Evolutionary conservation across 2,329 filamentous ascomycete genomes (phyloP), one percentile per base, ranked within the genome.

Genomic region (Penicillium sp.): DNA sequence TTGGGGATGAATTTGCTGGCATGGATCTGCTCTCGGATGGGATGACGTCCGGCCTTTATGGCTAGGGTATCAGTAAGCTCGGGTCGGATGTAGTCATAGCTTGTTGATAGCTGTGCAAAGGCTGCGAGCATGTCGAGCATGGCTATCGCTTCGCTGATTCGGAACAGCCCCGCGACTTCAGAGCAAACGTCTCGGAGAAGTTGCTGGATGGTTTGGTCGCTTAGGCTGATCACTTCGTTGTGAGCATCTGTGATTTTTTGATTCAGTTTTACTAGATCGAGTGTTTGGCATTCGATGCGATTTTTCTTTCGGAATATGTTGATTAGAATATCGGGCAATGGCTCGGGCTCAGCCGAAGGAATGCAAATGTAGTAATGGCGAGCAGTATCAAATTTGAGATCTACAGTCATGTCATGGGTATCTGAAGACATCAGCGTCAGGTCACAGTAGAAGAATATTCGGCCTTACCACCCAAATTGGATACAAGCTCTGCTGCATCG

Each of bases 211-310:
- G 89, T 86, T 46, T 84, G 82, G 70, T 97, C 91, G 67, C 90
- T 96, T 76, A 93, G 87, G 60, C 88, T 82, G 3, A 96, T 82
- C 1, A 96, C 89, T 73, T 97, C 92, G 47, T 90, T 87, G 56
- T 93, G 89, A 0, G 91, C 89, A 60, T 96, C 88, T 0, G 85
- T 84, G 42, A 97, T 90, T 68, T 89, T 85, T 56, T 86, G 81
- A 65, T 88, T 98, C 39, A 91, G 79, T 69, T 97, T 95, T 61
- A 96, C 82, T 11, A 99, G 81, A 54, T 88, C 84, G 10, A 98
- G 72, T 0, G 95, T 98, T 66, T 96, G 91, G 64, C 92, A 98
- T 71, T 98, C 91, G 31, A 96, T 82, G 54, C 82, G 82, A n/a
- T 86, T 86, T 67, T 88, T 91, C 66, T 87, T 91, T 44, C 82